Evolutionary conservation across 2,329 filamentous ascomycete genomes (phyloP).

Genomic region (Monosporascus sp.): DNA sequence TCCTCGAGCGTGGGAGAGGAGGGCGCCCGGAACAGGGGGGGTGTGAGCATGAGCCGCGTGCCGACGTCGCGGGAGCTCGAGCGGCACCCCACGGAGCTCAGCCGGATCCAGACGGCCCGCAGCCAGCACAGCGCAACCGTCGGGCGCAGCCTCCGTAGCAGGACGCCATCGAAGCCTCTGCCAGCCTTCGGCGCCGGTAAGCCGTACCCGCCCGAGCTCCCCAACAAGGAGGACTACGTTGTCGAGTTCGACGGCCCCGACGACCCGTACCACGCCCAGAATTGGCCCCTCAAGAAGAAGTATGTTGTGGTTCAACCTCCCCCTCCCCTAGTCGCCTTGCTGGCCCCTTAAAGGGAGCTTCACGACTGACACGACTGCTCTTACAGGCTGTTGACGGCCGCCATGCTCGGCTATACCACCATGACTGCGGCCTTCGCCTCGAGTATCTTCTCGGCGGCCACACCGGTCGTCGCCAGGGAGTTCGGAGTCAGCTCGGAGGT

Average conservation of each 20-base stretch:
- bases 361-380: no score
- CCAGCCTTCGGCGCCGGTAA: constrained; percentile 69
- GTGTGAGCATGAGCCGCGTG: constrained; percentile 48
- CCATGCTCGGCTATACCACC: constrained; percentile 69
- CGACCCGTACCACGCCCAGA: constrained; percentile 81
- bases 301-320: constrained; percentile 35
- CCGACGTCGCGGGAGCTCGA: constrained; percentile 64
- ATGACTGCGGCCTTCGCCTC: constrained; percentile 66
- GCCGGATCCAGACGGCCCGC: constrained; percentile 64
- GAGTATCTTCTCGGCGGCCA: constrained; percentile 70
- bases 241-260: constrained; percentile 80
- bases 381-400: constrained; percentile 53
- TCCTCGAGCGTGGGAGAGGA: constrained; percentile 35
- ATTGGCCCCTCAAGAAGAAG: constrained; percentile 80
- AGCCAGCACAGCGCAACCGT: constrained; percentile 70
- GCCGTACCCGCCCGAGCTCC: constrained; percentile 64
- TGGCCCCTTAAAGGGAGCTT: constrained; percentile 1
- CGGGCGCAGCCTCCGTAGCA: constrained; percentile 46
- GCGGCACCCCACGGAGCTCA: constrained; percentile 62
- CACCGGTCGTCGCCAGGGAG: constrained; percentile 46
- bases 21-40: constrained; percentile 24
- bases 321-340: constrained; percentile 5
- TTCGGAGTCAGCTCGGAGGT: constrained; percentile 60
- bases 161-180: constrained; percentile 53
- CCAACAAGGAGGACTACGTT: constrained; percentile 70